These are phyloP conservation scores for Chalaropsis thielavioides DNA, from an alignment of 2,329 filamentous ascomycete genomes.

Conservation along the genomic window DNA sequence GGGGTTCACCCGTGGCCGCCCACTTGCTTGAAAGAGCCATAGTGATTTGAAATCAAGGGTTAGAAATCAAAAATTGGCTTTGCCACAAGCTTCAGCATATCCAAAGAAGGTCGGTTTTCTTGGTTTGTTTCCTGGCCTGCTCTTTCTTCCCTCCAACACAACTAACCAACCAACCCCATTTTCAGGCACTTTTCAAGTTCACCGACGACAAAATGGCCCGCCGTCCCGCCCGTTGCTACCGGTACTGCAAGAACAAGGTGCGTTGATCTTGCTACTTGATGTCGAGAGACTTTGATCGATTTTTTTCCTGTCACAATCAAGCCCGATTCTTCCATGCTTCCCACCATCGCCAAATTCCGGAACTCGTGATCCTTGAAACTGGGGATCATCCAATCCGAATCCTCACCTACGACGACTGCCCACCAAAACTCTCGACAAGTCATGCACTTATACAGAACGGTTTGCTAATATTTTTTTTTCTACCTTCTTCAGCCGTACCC, in stretches of 20 bases:
- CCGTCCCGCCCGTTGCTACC: constrained; percentile 98
- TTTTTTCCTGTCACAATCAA: background rate
- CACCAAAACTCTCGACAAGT: background rate
- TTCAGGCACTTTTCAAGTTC: constrained; percentile 21
- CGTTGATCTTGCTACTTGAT: constrained; percentile 27
- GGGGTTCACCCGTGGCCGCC: constrained; percentile 22
- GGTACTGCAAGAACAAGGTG: constrained; percentile 99
- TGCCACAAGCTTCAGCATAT: constrained; percentile 16
- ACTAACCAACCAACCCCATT: constrained; percentile 23
- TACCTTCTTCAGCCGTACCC: constrained; percentile 69
- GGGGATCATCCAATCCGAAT: background rate
- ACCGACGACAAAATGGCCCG: constrained; percentile 78
- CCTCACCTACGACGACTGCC: background rate
- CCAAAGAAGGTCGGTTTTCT: constrained; percentile 16
- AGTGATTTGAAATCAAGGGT: constrained; percentile 42
- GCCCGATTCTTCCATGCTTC: background rate
- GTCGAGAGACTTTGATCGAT: constrained; percentile 5
- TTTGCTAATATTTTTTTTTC: constrained; percentile 20
- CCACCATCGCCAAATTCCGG: background rate
- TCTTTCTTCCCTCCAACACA: constrained; percentile 24
- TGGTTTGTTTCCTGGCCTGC: constrained; percentile 13
- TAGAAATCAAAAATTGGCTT: constrained; percentile 22
- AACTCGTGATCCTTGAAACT: background rate
- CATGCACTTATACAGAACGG: background rate
- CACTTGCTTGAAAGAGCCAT: constrained; percentile 11